Conservation (phyloP, 495 filamentous ascomycete genomes). For the Podospora bellae-mahoneyi region DNA sequence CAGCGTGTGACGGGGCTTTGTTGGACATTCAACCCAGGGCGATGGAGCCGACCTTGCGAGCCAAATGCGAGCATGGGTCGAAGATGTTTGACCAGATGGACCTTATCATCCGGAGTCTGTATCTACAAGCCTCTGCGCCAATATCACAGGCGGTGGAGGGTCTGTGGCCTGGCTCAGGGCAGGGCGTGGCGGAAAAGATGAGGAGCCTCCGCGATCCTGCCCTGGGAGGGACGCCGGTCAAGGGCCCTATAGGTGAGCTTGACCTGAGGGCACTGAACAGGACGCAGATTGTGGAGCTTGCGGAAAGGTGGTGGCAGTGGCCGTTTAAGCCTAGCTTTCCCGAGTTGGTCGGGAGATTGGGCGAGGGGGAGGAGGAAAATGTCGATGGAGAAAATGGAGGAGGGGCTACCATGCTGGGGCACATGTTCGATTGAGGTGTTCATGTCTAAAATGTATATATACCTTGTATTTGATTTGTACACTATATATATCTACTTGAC, state of each 20-base stretch:
- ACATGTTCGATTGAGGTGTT: not conserved
- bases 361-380: slow-evolving; percentile 7
- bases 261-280: slow-evolving; percentile 41
- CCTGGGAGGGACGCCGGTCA: slow-evolving; percentile 37
- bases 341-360: slow-evolving; percentile 37
- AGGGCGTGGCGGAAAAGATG: slow-evolving; percentile 41
- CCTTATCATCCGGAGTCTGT: slow-evolving; percentile 31
- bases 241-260: slow-evolving; percentile 30
- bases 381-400: not conserved
- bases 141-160: slow-evolving; percentile 27
- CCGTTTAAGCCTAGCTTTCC: slow-evolving; percentile 50
- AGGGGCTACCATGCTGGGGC: not conserved
- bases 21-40: slow-evolving; percentile 47
- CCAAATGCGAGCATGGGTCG: slow-evolving; percentile 33
- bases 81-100: slow-evolving; percentile 39
- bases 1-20: slow-evolving; percentile 32
- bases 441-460: no score
- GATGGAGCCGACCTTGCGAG: slow-evolving; percentile 34
- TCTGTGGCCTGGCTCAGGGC: slow-evolving; percentile 39
- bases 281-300: slow-evolving; percentile 48
- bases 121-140: slow-evolving; percentile 19
- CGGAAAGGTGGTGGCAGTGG: slow-evolving; percentile 55
- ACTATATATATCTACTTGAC: no score
- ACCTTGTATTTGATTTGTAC: no score
- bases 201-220: slow-evolving; percentile 38